These are phyloP conservation scores for Linnemannia elongata DNA, from an alignment of 192 early-diverging fungal species.

Conservation along the genomic window DNA sequence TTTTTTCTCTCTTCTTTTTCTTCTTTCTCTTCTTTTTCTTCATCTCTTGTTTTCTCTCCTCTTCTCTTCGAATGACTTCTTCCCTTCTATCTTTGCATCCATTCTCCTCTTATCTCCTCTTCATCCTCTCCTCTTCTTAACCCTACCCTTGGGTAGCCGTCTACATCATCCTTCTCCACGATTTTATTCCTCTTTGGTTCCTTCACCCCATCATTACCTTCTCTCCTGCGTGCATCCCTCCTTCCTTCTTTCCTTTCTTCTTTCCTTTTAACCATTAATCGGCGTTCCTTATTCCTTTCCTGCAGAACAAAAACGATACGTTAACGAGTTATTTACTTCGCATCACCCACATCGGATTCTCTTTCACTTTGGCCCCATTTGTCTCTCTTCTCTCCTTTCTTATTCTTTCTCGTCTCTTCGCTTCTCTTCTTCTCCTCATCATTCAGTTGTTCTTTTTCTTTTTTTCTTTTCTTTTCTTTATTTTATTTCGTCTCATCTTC, in stretches of 20 bases:
- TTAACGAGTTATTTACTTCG: not conserved
- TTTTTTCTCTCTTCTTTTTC: not conserved
- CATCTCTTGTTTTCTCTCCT: not conserved
- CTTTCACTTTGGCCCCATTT: not conserved
- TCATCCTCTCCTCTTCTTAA: not conserved
- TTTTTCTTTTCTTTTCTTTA: not conserved
- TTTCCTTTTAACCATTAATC: not conserved
- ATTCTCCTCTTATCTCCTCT: not conserved
- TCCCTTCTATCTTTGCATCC: slow-evolving; percentile 4
- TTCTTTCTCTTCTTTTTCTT: not conserved
- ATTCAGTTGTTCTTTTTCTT: too few relatives aligned
- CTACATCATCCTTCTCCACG: too few relatives aligned
- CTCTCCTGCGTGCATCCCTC: not conserved
- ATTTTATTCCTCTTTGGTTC: not conserved
- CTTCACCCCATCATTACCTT: not conserved
- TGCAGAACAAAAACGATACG: not conserved
- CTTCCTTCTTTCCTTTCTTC: too few relatives aligned
- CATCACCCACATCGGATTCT: not conserved
- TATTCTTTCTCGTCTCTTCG: not conserved
- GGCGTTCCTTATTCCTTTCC: slow-evolving; percentile 10
- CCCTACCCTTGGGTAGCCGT: not conserved
- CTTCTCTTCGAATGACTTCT: not conserved
- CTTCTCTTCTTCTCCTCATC: not conserved
- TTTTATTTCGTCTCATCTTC: not conserved
- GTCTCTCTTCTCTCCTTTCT: not conserved